phyloP scores from a whole-genome alignment of 108 stramenopile species.

The Nitzschia palea region DNA sequence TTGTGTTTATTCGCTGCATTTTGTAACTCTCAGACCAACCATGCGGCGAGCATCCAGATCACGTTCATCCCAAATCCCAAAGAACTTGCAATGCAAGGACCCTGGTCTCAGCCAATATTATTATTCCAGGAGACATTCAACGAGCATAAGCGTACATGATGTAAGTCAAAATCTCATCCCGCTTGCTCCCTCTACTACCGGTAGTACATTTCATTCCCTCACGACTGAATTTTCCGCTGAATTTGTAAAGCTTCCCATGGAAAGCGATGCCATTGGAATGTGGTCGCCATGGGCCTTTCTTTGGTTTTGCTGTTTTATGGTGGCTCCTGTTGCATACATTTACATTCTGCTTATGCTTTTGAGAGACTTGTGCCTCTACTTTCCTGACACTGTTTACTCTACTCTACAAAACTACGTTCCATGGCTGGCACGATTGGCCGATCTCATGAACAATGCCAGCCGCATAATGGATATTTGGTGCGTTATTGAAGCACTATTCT shows the following conservation, averaged over 20 bases:
- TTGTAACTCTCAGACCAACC: too few species aligned
- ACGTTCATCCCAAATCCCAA: constrained; percentile 14
- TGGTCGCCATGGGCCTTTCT: constrained; percentile 65
- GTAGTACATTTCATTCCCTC: background rate
- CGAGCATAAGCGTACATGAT: background rate
- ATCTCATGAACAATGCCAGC: constrained; percentile 47
- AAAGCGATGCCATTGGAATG: constrained; percentile 53
- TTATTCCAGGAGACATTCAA: constrained; percentile 17
- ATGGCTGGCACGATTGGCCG: constrained; percentile 47
- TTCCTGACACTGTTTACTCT: constrained; percentile 52
- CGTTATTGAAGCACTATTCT: constrained; percentile 80
- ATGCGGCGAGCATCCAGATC: background rate
- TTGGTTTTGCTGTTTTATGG: constrained; percentile 57
- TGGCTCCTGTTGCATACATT: constrained; percentile 67
- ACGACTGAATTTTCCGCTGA: background rate
- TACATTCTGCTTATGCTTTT: constrained; percentile 72
- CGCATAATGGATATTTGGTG: constrained; percentile 75
- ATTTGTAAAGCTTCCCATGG: constrained; percentile 48
- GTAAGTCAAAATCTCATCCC: constrained; percentile 7
- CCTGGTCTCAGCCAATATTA: constrained; percentile 29
- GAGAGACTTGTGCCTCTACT: constrained; percentile 65
- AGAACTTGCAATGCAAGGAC: constrained; percentile 24
- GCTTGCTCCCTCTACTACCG: background rate
- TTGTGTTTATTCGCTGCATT: too few species aligned
- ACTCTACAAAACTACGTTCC: constrained; percentile 61